Percentiles rank a stretch among this genome's conserved stretches.
Evolutionary conservation across 805 yeast genomes (phyloP).

Genomic region (Candida jianshihensis): DNA sequence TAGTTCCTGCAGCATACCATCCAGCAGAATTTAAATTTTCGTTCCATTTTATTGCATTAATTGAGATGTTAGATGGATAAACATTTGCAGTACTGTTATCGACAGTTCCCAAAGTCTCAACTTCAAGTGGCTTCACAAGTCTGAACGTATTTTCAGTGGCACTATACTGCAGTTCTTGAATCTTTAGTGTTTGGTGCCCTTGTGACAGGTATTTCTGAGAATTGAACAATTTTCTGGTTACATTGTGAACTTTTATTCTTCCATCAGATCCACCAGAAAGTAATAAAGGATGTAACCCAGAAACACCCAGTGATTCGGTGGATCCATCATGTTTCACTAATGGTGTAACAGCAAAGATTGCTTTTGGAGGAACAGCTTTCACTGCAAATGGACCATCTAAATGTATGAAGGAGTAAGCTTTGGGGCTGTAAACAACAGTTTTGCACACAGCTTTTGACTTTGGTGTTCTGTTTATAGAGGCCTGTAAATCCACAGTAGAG

Average conservation of each 20-base stretch:
- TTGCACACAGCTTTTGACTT: slow-evolving; percentile 27
- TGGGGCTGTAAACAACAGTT: slow-evolving; percentile 25
- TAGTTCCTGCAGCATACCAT: slow-evolving; percentile 47
- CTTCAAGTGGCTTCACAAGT: slow-evolving; percentile 34
- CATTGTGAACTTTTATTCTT: slow-evolving; percentile 32
- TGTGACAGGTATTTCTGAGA: slow-evolving; percentile 25
- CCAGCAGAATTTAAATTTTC: slow-evolving; percentile 36
- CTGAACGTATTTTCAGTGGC: slow-evolving; percentile 31
- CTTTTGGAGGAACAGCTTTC: slow-evolving; percentile 31
- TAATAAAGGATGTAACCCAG: slow-evolving; percentile 39
- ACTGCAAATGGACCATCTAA: slow-evolving; percentile 35
- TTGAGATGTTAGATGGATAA: slow-evolving; percentile 42
- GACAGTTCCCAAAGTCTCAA: slow-evolving; percentile 24
- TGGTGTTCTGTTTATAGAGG: slow-evolving; percentile 23
- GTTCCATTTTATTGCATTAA: slow-evolving; percentile 54
- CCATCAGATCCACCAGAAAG: slow-evolving; percentile 48
- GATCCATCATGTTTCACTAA: slow-evolving; percentile 35
- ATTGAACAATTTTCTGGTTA: slow-evolving; percentile 29
- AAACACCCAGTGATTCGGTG: slow-evolving; percentile 32
- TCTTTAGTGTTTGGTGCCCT: slow-evolving; percentile 24
- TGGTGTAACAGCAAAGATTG: slow-evolving; percentile 25
- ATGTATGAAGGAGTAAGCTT: slow-evolving; percentile 29
- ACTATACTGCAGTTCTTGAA: slow-evolving; percentile 36
- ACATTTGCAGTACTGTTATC: slow-evolving; percentile 22
- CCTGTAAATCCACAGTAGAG: slow-evolving; percentile 26